Conservation (phyloP, 1,284 basidiomycete species). For the Laetiporus sulphureus region DNA sequence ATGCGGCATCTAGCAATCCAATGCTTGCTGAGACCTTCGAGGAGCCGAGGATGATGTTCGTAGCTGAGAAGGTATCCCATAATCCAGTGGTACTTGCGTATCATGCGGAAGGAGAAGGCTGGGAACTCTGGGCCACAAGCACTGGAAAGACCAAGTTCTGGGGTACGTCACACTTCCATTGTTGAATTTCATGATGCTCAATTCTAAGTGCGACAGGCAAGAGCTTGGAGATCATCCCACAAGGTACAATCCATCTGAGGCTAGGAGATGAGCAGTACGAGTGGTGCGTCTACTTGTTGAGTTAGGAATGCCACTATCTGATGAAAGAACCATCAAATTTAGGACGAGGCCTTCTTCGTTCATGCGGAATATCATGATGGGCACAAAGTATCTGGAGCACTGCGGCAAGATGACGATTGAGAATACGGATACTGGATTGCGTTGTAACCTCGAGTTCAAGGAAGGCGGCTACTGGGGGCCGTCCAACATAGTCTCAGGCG, state of each 20-base stretch:
- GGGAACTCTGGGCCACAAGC: slow-evolving; percentile 68
- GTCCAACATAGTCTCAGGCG: slow-evolving; percentile 68
- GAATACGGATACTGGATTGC: slow-evolving; percentile 47
- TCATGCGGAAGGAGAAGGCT: slow-evolving; percentile 73
- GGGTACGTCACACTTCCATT: slow-evolving; percentile 42
- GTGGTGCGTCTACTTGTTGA: slow-evolving; percentile 42
- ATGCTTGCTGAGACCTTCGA: slow-evolving; percentile 89
- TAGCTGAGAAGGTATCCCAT: slow-evolving; percentile 87
- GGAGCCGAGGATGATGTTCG: slow-evolving; percentile 70
- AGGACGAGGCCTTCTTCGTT: slow-evolving; percentile 86
- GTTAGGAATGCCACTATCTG: neutral
- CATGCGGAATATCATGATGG: slow-evolving; percentile 85
- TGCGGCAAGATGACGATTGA: slow-evolving; percentile 69
- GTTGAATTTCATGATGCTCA: slow-evolving; percentile 3
- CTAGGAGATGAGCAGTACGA: slow-evolving; percentile 61
- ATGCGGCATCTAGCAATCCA: slow-evolving; percentile 54
- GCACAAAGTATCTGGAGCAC: slow-evolving; percentile 86
- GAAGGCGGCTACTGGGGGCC: slow-evolving; percentile 78
- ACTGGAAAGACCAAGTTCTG: slow-evolving; percentile 85
- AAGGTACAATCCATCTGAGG: slow-evolving; percentile 59
- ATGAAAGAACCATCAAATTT: neutral
- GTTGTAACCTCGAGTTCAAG: slow-evolving; percentile 76
- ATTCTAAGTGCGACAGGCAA: no score
- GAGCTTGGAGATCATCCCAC: slow-evolving; percentile 77
- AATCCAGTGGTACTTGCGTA: slow-evolving; percentile 81